A percentile compares a stretch with the other conserved stretches of the same genome.
These are phyloP conservation scores for Westerdykella aurantiaca DNA, from an alignment of 2,329 filamentous ascomycete genomes.

Conservation along the genomic window DNA sequence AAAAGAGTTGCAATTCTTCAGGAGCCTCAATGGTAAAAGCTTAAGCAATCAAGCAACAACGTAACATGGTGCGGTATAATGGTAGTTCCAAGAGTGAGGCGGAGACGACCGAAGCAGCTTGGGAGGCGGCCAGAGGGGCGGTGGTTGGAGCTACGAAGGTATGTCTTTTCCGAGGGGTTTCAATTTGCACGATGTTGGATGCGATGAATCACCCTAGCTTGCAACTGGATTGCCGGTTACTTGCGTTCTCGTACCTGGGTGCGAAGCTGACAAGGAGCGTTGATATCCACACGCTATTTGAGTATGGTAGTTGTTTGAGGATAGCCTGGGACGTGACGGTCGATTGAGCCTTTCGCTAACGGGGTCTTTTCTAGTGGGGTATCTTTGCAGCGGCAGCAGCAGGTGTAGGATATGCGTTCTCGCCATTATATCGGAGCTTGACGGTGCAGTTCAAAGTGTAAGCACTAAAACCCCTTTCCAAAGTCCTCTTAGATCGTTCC, in stretches of 20 bases:
- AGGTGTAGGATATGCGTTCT: conserved; percentile 57
- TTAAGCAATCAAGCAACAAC: not conserved
- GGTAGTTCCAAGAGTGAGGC: conserved; percentile 55
- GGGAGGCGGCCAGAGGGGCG: conserved; percentile 65
- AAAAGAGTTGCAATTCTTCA: too few relatives aligned
- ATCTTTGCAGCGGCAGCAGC: conserved; percentile 58
- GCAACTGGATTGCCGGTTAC: not conserved
- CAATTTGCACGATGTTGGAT: not conserved
- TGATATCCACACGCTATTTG: not conserved
- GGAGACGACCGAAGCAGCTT: conserved; percentile 64
- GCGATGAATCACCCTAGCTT: not conserved
- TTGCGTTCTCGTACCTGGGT: not conserved
- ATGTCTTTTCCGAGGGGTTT: conserved; percentile 2
- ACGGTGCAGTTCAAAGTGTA: conserved; percentile 35
- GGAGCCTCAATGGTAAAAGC: too few relatives aligned
- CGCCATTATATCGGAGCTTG: conserved; percentile 62
- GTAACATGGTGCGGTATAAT: conserved; percentile 44
- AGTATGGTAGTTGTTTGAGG: not conserved
- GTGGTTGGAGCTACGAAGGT: conserved; percentile 61
- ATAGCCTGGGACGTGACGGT: not conserved
- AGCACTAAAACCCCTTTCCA: not conserved
- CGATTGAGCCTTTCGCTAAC: not conserved
- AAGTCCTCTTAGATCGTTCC: too few relatives aligned
- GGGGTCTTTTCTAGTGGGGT: conserved; percentile 53
- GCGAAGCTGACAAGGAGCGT: too few relatives aligned